Evolutionary conservation across 441 rosid species (phyloP).

Genomic region (Pelargonium myrrhifolium): DNA sequence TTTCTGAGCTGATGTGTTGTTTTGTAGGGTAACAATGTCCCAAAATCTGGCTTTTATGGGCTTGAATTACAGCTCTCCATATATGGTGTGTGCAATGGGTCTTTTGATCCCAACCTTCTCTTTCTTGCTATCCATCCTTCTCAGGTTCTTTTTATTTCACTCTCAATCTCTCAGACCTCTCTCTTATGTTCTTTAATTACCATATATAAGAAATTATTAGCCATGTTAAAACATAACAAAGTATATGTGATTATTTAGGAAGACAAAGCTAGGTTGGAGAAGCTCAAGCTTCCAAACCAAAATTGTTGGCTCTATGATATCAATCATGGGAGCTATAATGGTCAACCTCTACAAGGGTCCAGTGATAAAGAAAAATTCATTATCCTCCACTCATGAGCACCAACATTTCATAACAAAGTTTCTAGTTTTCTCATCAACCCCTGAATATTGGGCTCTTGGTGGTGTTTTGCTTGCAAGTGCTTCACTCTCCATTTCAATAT

Average conservation of each 20-base stretch:
- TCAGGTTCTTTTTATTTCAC: slow-evolving; percentile 48
- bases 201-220: too few species aligned
- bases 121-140: slow-evolving; percentile 43
- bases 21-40: slow-evolving; percentile 8
- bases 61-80: slow-evolving; percentile 59
- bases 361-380: slow-evolving; percentile 34
- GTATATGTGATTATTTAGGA: slow-evolving; percentile 29
- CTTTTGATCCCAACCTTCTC: slow-evolving; percentile 54
- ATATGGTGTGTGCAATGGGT: slow-evolving; percentile 74
- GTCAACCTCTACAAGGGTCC: slow-evolving; percentile 55
- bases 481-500: slow-evolving; percentile 43
- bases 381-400: slow-evolving; percentile 25
- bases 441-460: slow-evolving; percentile 64
- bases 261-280: slow-evolving; percentile 42
- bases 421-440: slow-evolving; percentile 42
- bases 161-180: too few species aligned
- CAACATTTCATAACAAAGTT: slow-evolving; percentile 26
- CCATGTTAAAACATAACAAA: too few species aligned
- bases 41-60: slow-evolving; percentile 66
- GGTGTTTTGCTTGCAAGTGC: slow-evolving; percentile 58
- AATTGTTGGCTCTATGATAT: slow-evolving; percentile 41
- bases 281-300: slow-evolving; percentile 37
- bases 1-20: too few species aligned
- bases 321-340: slow-evolving; percentile 45
- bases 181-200: too few species aligned